Base-by-base conservation (phyloP, 192 early-diverging fungal species). In the Coemansia sp. region DNA sequence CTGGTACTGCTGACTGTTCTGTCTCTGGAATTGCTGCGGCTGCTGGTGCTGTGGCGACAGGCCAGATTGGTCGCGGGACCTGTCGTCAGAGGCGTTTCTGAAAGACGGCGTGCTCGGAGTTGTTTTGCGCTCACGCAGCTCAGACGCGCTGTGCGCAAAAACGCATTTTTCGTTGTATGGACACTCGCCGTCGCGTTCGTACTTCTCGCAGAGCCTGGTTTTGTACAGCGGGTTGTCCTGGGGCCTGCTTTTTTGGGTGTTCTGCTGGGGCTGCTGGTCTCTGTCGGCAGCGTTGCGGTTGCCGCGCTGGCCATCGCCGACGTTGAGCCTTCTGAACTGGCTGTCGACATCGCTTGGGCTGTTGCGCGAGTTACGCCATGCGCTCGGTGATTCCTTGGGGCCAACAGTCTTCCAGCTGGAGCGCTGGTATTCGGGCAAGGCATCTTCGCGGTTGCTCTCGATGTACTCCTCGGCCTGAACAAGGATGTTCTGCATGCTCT, bases 121-220 rank as follows among this genome's bases (percentile, higher is more conserved):
- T n/a, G 16, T 56, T 36, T 80, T 80, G 56, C 89, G 86, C 67
- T 83, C 87, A 31, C 85, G 72, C 20, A 85, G 73, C 34, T 87
- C 84, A 17, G 76, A 74, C 0, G n/a, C 66, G 17, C 79, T 73
- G 48, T 96, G 95, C 42, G 94, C 89, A 75, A 98, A 98, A 49
- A 92, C 93, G 69, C 96, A 98, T 40, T 95, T 92, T 66, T 90
- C 88, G 33, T 93, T 88, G 72, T 96, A 98, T 7, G 91, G 93
- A 70, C 96, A 98, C 18, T 87, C 87, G 42, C 96, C 95, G 48
- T 95, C 93, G 0, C 77, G 85, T 73, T 92, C 89, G 65, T 88
- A 94, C 54, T 92, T 73, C 58, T 94, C 93, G 75, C 94, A 95
- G 2, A 95, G 81, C 61, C 89, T 83, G 4, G 94, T 95, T 69